Conservation (phyloP, 1,284 basidiomycete genomes). For the Pseudozyma sp. region DNA sequence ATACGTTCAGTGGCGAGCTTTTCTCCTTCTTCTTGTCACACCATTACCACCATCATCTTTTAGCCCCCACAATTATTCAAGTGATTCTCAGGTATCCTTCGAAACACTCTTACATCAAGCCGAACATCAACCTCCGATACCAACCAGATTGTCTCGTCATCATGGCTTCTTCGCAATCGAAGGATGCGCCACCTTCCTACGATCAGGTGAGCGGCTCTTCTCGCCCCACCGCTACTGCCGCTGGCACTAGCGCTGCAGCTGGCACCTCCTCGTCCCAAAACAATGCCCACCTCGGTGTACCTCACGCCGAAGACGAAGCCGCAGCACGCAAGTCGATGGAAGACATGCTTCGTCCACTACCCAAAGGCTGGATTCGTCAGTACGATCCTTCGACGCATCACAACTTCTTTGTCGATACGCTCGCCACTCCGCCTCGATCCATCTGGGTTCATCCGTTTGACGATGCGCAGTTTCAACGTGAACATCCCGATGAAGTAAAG, state of each 20-base stretch:
- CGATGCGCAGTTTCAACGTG: constrained; percentile 44
- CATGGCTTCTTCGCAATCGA: constrained; percentile 25
- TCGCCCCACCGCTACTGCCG: constrained; percentile 5
- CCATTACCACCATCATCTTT: too few relatives aligned
- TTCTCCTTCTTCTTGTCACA: background rate
- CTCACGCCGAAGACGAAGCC: constrained; percentile 5
- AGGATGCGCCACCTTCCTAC: constrained; percentile 45
- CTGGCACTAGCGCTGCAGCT: constrained; percentile 7
- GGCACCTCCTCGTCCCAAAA: constrained; percentile 5
- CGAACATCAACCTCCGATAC: background rate
- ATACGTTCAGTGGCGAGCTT: background rate
- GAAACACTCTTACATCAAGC: too few relatives aligned
- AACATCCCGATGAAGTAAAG: constrained; percentile 34
- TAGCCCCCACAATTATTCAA: too few relatives aligned
- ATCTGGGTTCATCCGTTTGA: constrained; percentile 68
- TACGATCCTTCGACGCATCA: constrained; percentile 56
- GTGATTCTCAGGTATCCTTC: too few relatives aligned
- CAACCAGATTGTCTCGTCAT: background rate
- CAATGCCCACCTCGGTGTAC: constrained; percentile 17
- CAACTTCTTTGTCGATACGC: constrained; percentile 66
- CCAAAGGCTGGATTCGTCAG: constrained; percentile 64
- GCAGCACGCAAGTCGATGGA: constrained; percentile 40
- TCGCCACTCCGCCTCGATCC: constrained; percentile 62
- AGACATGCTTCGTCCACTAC: constrained; percentile 56
- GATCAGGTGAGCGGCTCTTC: constrained; percentile 33